Conservation (phyloP, 345 rosid genomes). For the Lepidium sativum region DNA sequence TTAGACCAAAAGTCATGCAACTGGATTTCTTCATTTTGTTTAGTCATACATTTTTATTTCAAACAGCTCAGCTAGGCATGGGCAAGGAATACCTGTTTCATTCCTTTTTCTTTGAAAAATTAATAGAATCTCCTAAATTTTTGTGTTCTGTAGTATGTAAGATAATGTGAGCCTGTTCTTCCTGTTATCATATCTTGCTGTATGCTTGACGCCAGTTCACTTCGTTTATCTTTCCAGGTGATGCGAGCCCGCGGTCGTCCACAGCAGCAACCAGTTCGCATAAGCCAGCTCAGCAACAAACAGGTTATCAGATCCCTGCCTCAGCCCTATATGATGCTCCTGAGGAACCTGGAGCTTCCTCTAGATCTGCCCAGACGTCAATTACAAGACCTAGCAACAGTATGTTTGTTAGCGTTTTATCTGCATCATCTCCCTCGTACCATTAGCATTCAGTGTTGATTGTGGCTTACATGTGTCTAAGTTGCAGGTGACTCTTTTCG, state of each 20-base stretch:
- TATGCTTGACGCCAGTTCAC: background rate
- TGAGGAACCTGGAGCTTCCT: conserved; percentile 41
- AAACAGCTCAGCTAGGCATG: too few relatives aligned
- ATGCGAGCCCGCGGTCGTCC: conserved; percentile 37
- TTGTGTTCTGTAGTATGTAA: background rate
- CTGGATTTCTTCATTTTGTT: background rate
- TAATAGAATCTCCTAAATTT: background rate
- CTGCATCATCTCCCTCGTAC: background rate
- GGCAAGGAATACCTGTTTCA: background rate
- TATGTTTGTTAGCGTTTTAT: conserved; percentile 6
- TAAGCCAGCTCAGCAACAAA: conserved; percentile 44
- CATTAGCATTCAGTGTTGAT: conserved; percentile 1
- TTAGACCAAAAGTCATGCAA: background rate
- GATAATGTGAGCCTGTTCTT: background rate
- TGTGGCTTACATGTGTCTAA: background rate
- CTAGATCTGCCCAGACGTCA: conserved; percentile 29
- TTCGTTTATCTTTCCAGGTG: conserved; percentile 31
- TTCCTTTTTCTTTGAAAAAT: background rate
- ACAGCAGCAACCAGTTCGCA: conserved; percentile 35
- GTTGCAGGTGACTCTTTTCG: conserved; percentile 31
- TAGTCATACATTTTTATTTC: background rate
- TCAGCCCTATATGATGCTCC: conserved; percentile 70
- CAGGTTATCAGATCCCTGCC: conserved; percentile 77
- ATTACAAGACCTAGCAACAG: conserved; percentile 41
- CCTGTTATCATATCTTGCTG: conserved; percentile 1